Conservation (phyloP, 352 stramenopile genomes). For the Saprolegnia diclina region DNA sequence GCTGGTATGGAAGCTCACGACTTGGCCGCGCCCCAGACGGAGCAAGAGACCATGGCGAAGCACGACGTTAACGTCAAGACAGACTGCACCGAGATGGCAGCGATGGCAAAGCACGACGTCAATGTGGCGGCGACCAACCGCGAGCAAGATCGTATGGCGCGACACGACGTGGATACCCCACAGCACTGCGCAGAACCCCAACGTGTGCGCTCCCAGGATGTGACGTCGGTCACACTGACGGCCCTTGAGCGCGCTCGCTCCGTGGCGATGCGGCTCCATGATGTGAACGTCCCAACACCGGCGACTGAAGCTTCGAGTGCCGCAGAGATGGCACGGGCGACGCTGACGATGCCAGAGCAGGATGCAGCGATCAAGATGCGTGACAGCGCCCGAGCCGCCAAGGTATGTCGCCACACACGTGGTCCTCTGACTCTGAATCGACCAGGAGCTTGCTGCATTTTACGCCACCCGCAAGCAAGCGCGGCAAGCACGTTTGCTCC, state of each 20-base stretch:
- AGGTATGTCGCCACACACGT: not conserved
- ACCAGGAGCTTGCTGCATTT: slow-evolving; percentile 16
- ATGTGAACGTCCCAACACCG: too few relatives aligned
- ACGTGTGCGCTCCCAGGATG: too few relatives aligned
- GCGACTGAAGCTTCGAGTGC: not conserved
- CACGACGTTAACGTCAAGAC: too few relatives aligned
- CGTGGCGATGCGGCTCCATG: too few relatives aligned
- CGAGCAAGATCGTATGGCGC: not conserved
- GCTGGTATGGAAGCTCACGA: not conserved
- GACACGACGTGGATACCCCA: not conserved
- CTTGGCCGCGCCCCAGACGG: too few relatives aligned
- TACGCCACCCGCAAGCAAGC: slow-evolving; percentile 11
- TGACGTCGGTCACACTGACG: too few relatives aligned
- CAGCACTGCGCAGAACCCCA: not conserved
- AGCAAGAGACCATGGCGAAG: too few relatives aligned
- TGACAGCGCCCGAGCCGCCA: not conserved
- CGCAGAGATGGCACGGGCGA: not conserved
- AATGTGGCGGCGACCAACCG: not conserved
- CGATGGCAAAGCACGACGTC: not conserved
- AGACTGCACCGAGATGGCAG: too few relatives aligned
- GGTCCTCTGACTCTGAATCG: not conserved
- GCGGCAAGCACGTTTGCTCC: not conserved
- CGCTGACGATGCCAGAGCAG: not conserved
- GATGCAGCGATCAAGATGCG: slow-evolving; percentile 13
- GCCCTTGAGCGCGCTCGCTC: too few relatives aligned